Evolutionary conservation across 140 eudicot species (phyloP).

Genomic region (Ambrosia hybrid): DNA sequence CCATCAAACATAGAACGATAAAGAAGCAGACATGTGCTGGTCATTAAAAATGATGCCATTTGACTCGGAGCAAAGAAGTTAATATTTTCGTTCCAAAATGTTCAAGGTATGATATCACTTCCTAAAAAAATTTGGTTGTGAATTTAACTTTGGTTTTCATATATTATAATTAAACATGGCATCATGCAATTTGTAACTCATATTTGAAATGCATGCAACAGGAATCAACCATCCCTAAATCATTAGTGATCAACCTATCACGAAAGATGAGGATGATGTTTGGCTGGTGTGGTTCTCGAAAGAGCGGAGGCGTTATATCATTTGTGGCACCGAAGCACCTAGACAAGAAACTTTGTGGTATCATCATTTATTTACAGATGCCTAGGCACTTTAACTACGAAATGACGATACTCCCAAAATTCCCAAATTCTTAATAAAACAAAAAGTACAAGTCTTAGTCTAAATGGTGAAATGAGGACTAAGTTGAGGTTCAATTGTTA

Average conservation of each 20-base stretch:
- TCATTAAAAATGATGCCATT: conserved; percentile 16
- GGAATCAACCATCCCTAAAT: not conserved
- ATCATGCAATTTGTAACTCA: not conserved
- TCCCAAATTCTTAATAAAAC: not conserved
- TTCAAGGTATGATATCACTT: not conserved
- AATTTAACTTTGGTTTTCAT: no score
- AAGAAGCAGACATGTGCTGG: not conserved
- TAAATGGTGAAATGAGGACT: no score
- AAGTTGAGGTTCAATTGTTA: not conserved
- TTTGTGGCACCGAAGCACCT: not conserved
- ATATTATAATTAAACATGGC: no score
- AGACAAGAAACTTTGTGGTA: not conserved
- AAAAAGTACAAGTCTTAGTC: not conserved
- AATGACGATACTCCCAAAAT: not conserved
- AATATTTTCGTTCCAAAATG: not conserved
- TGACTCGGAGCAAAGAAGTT: not conserved
- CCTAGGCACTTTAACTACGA: no score
- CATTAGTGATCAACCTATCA: not conserved
- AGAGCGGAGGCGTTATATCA: not conserved
- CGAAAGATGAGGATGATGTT: not conserved
- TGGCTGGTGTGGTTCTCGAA: not conserved
- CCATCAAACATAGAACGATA: not conserved
- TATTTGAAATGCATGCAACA: not conserved
- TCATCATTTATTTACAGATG: not conserved
- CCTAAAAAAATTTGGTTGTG: not conserved